A percentile compares a stretch with the other conserved stretches of the same genome.
These are phyloP conservation scores for Geotrichum aggregatum DNA, from an alignment of 1,139 yeast species.

Conservation along the genomic window DNA sequence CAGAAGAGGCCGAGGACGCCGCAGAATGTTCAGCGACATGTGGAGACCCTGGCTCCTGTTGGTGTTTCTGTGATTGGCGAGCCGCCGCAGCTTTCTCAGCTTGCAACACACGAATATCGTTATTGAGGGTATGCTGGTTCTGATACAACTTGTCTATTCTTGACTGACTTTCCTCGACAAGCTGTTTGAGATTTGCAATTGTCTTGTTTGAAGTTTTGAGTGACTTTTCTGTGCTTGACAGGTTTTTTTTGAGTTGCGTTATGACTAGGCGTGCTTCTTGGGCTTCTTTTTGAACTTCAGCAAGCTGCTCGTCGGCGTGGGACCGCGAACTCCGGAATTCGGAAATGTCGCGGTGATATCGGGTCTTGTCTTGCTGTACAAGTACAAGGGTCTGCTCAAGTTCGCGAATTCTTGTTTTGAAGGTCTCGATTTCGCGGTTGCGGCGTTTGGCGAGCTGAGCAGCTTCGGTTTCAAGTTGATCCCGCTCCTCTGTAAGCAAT, in stretches of 20 bases:
- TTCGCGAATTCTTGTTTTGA: slow-evolving; percentile 33
- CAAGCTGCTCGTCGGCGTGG: slow-evolving; percentile 30
- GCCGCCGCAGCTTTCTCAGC: slow-evolving; percentile 12
- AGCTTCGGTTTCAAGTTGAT: slow-evolving; percentile 52
- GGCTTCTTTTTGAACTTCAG: slow-evolving; percentile 30
- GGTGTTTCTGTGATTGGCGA: slow-evolving; percentile 1
- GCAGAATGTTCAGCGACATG: slow-evolving; percentile 6
- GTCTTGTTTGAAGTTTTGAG: slow-evolving; percentile 17
- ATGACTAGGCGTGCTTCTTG: slow-evolving; percentile 29
- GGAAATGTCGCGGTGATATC: slow-evolving; percentile 27
- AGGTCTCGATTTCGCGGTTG: slow-evolving; percentile 45
- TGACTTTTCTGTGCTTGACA: slow-evolving; percentile 31
- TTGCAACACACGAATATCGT: slow-evolving; percentile 17
- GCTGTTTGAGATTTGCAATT: slow-evolving; percentile 15
- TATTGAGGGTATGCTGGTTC: slow-evolving; percentile 21
- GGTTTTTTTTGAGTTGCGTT: slow-evolving; percentile 28
- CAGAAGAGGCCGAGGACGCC: slow-evolving; percentile 2
- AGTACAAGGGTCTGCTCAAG: slow-evolving; percentile 33
- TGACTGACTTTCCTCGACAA: slow-evolving; percentile 21
- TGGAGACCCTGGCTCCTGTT: background rate
- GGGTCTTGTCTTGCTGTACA: slow-evolving; percentile 32
- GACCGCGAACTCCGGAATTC: slow-evolving; percentile 29
- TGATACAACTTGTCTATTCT: slow-evolving; percentile 18
- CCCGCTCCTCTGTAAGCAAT: slow-evolving; percentile 54
- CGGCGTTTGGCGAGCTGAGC: slow-evolving; percentile 49